A percentile compares a stretch with the other conserved stretches of the same genome.
Evolutionary conservation across 805 yeast genomes (phyloP).

Genomic region (Candida vartiovaarae): DNA sequence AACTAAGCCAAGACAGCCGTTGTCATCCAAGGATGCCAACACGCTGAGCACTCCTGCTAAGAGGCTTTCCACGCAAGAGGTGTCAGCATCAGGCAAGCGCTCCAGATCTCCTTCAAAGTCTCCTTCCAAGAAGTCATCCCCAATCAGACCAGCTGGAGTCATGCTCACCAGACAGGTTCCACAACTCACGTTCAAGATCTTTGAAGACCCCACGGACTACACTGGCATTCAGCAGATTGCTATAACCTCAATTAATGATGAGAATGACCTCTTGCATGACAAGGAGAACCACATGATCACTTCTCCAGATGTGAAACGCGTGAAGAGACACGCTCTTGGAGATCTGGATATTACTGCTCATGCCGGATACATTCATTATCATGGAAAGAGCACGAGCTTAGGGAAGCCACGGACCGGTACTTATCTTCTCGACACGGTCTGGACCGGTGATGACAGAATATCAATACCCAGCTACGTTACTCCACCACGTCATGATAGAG

Average conservation of each 20-base stretch:
- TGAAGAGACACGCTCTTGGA: slow-evolving; percentile 2
- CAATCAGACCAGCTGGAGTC: neutral
- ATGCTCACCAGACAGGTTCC: slow-evolving; percentile 6
- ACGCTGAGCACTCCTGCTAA: slow-evolving; percentile 7
- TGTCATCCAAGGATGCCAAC: slow-evolving; percentile 22
- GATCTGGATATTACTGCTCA: slow-evolving; percentile 15
- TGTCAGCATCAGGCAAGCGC: neutral
- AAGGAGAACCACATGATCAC: slow-evolving; percentile 13
- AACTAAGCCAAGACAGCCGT: slow-evolving; percentile 16
- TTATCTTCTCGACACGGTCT: slow-evolving; percentile 11
- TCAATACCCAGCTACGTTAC: slow-evolving; percentile 20
- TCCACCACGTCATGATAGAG: slow-evolving; percentile 20
- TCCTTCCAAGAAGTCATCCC: slow-evolving; percentile 5
- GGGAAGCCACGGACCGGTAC: slow-evolving; percentile 5
- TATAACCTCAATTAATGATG: slow-evolving; percentile 9
- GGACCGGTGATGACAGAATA: slow-evolving; percentile 10
- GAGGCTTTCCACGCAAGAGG: neutral
- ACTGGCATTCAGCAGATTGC: slow-evolving; percentile 12
- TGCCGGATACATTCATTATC: slow-evolving; percentile 15
- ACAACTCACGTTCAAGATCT: slow-evolving; percentile 18
- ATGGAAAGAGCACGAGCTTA: neutral
- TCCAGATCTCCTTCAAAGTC: slow-evolving; percentile 8
- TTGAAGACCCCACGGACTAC: slow-evolving; percentile 20
- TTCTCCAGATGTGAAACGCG: neutral
- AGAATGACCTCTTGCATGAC: slow-evolving; percentile 11